Conservation (phyloP, 225 moss, liverwort and hornwort genomes). For the Bryoerythrophyllum caledonicum region DNA sequence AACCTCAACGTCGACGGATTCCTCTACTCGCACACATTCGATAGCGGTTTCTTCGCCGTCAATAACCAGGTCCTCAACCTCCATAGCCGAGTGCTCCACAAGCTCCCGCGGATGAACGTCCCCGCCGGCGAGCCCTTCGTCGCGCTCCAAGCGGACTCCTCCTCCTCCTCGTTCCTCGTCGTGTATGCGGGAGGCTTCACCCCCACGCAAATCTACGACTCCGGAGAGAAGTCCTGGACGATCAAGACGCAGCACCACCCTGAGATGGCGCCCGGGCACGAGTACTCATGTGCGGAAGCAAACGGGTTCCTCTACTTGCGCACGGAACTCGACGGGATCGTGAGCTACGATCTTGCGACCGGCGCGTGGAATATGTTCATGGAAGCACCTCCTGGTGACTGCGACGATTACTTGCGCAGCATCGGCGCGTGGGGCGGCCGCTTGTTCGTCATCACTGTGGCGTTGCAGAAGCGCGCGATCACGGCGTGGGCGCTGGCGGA, state of each 20-base stretch:
- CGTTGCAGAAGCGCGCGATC: constrained; percentile 3
- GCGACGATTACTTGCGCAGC: constrained; percentile 30
- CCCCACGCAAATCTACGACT: constrained; percentile 27
- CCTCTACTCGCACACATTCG: not conserved
- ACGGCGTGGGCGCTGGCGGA: constrained; percentile 30
- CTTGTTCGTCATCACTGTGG: constrained; percentile 4
- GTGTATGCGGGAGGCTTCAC: not conserved
- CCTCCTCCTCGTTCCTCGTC: constrained; percentile 14
- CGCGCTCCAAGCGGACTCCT: constrained; percentile 20
- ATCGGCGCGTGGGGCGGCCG: constrained; percentile 31
- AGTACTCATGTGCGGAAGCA: constrained; percentile 12
- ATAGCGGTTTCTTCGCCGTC: not conserved
- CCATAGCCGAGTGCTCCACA: constrained; percentile 28
- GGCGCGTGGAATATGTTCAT: constrained; percentile 15
- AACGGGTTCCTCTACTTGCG: constrained; percentile 28
- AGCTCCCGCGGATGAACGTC: constrained; percentile 6
- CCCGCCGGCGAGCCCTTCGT: constrained; percentile 1
- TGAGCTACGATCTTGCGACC: constrained; percentile 17
- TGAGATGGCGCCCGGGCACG: constrained; percentile 13
- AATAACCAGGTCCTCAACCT: constrained; percentile 9
- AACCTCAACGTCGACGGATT: not conserved
- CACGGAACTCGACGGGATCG: constrained; percentile 18
- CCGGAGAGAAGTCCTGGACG: constrained; percentile 14
- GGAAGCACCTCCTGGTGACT: constrained; percentile 23
- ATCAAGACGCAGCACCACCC: not conserved